Evolutionary conservation across 1,284 basidiomycete genomes (phyloP), one percentile per base, ranked within the genome.

Genomic region (Taiwanofungus camphoratus): DNA sequence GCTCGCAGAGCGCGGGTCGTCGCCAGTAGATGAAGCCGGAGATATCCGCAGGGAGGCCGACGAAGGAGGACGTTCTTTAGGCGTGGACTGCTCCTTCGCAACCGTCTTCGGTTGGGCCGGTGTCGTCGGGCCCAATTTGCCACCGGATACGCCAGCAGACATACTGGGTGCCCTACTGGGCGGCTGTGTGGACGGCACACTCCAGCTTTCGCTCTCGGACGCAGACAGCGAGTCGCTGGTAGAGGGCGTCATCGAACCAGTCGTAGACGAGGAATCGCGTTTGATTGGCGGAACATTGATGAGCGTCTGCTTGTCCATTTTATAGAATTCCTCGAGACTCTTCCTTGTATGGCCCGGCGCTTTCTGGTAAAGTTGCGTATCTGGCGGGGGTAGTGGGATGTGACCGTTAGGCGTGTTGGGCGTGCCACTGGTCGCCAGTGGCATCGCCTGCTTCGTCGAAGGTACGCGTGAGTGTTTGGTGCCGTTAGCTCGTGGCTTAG

Each of bases 181-280:
- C 1, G 79, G 73, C 41, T 77, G 67, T 12, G 77, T 83, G 8
- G 79, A 79, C 3, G 82, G 78, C 13, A 71, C 68, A 49, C 79
- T 82, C 59, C 70, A 77, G 61, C 67, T 75, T 48, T 77, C 79
- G 51, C 72, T 75, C 30, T 82, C 81, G 8, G 75, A 76, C 3
- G 65, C 65, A 5, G 77, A 78, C 5, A 69, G 70, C 1, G 75
- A 73, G 41, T 65, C 64, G 49, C 59, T 61, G 39, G 56, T 56
- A 33, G 63, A 66, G 30, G 69, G 62, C 16, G 67, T 63, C 42
- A 60, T 61, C 27, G 70, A 63, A 42, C 63, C 64, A 7, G 60
- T 57, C 13, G 61, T 62, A 20, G 65, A 64, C 34, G 55, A 61
- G 20, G 59, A 58, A 39, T 57, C 52, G 41, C 57, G 52, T 47